These are phyloP conservation scores for Plantago coronopus DNA, from an alignment of 305 asterid species.

Conservation along the genomic window DNA sequence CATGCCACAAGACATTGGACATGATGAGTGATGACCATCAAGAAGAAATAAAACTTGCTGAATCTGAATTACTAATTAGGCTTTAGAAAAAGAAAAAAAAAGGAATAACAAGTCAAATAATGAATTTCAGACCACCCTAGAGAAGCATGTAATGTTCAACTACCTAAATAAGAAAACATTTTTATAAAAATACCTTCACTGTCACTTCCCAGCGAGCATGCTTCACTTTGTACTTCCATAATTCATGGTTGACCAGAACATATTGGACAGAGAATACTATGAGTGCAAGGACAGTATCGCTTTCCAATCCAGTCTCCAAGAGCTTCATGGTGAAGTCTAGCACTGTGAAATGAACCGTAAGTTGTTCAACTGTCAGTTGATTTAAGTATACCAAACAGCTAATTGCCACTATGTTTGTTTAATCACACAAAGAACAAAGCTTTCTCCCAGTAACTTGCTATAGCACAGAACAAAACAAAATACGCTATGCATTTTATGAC, in stretches of 20 bases:
- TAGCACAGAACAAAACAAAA: constrained; percentile 1
- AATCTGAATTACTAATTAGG: no score
- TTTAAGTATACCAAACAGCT: constrained; percentile 5
- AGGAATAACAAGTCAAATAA: not conserved
- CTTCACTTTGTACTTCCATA: constrained; percentile 82
- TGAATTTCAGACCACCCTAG: not conserved
- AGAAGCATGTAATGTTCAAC: not conserved
- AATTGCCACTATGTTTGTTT: not conserved
- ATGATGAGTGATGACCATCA: not conserved
- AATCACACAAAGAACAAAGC: constrained; percentile 19
- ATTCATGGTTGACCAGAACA: constrained; percentile 87
- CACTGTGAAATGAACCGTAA: constrained; percentile 52
- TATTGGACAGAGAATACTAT: constrained; percentile 82
- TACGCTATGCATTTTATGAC: not conserved
- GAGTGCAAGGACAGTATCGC: constrained; percentile 69
- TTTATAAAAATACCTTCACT: constrained; percentile 54
- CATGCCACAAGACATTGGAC: no score
- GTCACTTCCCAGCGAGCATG: constrained; percentile 93
- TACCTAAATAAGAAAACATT: not conserved
- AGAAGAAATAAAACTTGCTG: constrained; percentile 5
- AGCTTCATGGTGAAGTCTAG: constrained; percentile 86
- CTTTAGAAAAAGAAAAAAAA: constrained; percentile 4
- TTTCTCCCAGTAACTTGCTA: constrained; percentile 14
- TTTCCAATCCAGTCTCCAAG: constrained; percentile 73
- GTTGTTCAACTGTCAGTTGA: constrained; percentile 11